These are phyloP conservation scores for Ustanciosporium gigantosporum DNA, from an alignment of 1,284 basidiomycete species.

Conservation along the genomic window DNA sequence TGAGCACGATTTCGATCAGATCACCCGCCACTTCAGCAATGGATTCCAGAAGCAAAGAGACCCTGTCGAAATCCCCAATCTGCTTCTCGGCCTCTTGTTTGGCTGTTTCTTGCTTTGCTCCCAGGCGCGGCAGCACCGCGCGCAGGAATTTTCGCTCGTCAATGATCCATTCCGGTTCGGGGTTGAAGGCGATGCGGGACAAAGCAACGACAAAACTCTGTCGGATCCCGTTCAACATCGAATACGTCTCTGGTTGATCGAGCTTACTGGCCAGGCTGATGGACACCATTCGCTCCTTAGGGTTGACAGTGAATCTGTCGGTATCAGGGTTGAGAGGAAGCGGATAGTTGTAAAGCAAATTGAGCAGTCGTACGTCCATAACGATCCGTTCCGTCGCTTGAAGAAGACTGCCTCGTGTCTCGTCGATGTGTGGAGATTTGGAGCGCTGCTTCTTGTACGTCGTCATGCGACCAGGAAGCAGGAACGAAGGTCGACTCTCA, in stretches of 20 bases:
- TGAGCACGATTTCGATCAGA: constrained; percentile 47
- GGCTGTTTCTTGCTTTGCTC: not conserved
- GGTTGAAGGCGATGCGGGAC: constrained; percentile 44
- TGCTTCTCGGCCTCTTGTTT: constrained; percentile 5
- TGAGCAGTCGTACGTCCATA: constrained; percentile 38
- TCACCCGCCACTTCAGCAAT: constrained; percentile 47
- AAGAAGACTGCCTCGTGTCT: constrained; percentile 23
- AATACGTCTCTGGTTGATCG: constrained; percentile 39
- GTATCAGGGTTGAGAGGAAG: constrained; percentile 9
- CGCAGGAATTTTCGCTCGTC: constrained; percentile 13
- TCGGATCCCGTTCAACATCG: constrained; percentile 50
- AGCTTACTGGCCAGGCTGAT: constrained; percentile 39
- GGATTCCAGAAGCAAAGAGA: constrained; percentile 32
- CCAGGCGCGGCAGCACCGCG: not conserved
- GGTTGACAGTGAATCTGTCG: not conserved
- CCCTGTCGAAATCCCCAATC: constrained; percentile 11
- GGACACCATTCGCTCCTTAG: constrained; percentile 12
- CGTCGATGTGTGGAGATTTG: not conserved
- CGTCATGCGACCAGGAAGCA: constrained; percentile 9
- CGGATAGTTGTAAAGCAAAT: constrained; percentile 44
- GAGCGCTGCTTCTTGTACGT: not conserved
- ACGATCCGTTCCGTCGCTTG: constrained; percentile 41
- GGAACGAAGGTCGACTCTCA: constrained; percentile 17
- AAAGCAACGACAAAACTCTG: constrained; percentile 49
- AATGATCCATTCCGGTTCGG: constrained; percentile 49